Base-by-base conservation (phyloP, 129 eudicot species). In the Flaveria bidentis region DNA sequence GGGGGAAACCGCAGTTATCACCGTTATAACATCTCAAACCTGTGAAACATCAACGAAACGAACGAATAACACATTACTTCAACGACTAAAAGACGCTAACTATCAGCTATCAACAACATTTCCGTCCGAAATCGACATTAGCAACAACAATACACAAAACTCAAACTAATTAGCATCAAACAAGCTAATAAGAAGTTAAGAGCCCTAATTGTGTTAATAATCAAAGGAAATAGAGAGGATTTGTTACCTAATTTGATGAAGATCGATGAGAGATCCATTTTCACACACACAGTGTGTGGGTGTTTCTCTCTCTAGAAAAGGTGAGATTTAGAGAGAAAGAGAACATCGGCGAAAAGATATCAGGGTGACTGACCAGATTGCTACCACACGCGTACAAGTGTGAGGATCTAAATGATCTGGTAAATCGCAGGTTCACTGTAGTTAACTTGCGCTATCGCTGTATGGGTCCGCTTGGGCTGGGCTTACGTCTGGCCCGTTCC, bases 321-420 rank as follows among this genome's bases (percentile, higher is more conserved):
- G 42, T 61, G 61, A 69, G 76, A 69, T 68, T 69, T 47, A 56
- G 68, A 53, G 74, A 67, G 41, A 30, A 12, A 45, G 75, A 69
- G 30, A 69, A 45, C 51, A 69, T 78, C 71, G 76, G 76, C 76
- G 44, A 69, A 46, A 68, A 49, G 76, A 78, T 57, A 75, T 57
- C 22, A 69, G 11, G 70, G 51, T 68, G 60, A 78, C 64, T 68
- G 60, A 78, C 64, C 81, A 17, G 53, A 30, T 69, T 47, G 76
- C 71, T 23, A 69, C 76, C 70, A 77, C 75, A 77, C 55, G 81
- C 75, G 42, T 77, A 67, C 81, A 78, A 78, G 76, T 70, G 81
- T 26, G 68, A 69, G 76, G 76, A 77, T 69, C 25, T 18, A 36
- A 70, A 69, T 78, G 44, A 69, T 70, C 76, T 26, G 70, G 39